Conservation (phyloP, 495 filamentous ascomycete genomes). For the Monascus purpureus region DNA sequence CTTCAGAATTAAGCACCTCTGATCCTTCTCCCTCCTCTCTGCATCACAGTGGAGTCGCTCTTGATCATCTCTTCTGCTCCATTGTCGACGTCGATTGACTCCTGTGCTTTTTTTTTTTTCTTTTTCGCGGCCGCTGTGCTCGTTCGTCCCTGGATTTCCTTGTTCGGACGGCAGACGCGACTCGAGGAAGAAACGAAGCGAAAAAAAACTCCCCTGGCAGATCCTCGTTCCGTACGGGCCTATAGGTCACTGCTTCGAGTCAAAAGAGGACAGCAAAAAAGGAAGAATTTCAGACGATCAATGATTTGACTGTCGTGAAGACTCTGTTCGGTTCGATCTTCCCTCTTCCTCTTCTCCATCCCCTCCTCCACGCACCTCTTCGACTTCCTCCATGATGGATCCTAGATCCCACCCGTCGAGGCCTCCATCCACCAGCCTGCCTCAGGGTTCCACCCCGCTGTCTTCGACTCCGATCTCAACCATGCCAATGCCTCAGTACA, state of each 20-base stretch:
- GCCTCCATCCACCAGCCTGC: constrained; percentile 41
- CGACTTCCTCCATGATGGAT: constrained; percentile 28
- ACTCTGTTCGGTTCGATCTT: too few species aligned
- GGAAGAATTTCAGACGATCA: constrained; percentile 20
- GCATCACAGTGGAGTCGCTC: constrained; percentile 16
- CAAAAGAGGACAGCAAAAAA: too few species aligned
- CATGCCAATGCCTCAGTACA: constrained; percentile 37
- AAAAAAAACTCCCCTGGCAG: constrained; percentile 5
- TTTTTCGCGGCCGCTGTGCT: constrained; percentile 10
- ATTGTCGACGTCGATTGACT: constrained; percentile 18
- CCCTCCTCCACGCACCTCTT: too few species aligned
- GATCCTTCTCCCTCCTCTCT: constrained; percentile 19
- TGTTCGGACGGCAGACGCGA: constrained; percentile 7
- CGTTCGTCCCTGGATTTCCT: constrained; percentile 2
- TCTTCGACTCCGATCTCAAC: constrained; percentile 30
- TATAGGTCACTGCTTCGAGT: constrained; percentile 2
- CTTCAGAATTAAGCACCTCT: constrained; percentile 30
- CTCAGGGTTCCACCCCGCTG: constrained; percentile 36
- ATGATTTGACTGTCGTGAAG: constrained; percentile 38
- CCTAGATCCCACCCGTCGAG: constrained; percentile 40
- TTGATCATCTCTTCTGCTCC: constrained; percentile 15
- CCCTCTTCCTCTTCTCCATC: too few species aligned
- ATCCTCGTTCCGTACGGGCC: not conserved
- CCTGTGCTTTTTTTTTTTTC: constrained; percentile 7
- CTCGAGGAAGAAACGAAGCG: too few species aligned